Evolutionary conservation across 768 basidiomycete genomes (phyloP).

Genomic region (Phallus indusiatus): DNA sequence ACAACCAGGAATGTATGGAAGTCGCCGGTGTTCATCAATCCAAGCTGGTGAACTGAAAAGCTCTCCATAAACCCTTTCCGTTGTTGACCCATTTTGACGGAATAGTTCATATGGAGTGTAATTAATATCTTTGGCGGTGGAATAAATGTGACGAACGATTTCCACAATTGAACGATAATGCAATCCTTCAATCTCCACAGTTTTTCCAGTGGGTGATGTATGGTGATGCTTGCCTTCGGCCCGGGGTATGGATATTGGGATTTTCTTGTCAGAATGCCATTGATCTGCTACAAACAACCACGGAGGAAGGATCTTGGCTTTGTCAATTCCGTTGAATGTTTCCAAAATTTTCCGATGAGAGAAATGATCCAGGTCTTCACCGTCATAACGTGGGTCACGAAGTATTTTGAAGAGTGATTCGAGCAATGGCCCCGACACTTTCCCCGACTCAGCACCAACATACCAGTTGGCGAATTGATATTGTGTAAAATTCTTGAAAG

Average conservation of each 20-base stretch:
- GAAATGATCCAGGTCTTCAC: not conserved
- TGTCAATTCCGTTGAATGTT: not conserved
- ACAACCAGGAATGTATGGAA: constrained; percentile 18
- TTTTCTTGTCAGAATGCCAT: not conserved
- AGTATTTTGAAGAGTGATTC: not conserved
- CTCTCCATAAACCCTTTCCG: constrained; percentile 14
- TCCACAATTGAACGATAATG: constrained; percentile 17
- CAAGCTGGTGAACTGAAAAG: constrained; percentile 15
- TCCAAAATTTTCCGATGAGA: not conserved
- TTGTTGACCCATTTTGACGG: constrained; percentile 6
- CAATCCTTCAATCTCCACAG: constrained; percentile 21
- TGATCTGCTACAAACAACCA: not conserved
- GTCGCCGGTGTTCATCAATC: constrained; percentile 18
- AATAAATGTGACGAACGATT: constrained; percentile 19
- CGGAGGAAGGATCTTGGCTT: not conserved
- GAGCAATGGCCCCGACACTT: not conserved
- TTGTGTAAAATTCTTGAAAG: not conserved
- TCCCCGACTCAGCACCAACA: not conserved
- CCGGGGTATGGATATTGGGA: constrained; percentile 23
- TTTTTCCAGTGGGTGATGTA: not conserved
- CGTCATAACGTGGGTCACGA: not conserved
- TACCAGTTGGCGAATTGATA: not conserved
- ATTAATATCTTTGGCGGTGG: constrained; percentile 16
- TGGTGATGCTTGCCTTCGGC: not conserved
- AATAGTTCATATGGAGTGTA: constrained; percentile 22